Conservation (phyloP, 2,329 filamentous ascomycete genomes). For the Colletotrichum spaethianum region DNA sequence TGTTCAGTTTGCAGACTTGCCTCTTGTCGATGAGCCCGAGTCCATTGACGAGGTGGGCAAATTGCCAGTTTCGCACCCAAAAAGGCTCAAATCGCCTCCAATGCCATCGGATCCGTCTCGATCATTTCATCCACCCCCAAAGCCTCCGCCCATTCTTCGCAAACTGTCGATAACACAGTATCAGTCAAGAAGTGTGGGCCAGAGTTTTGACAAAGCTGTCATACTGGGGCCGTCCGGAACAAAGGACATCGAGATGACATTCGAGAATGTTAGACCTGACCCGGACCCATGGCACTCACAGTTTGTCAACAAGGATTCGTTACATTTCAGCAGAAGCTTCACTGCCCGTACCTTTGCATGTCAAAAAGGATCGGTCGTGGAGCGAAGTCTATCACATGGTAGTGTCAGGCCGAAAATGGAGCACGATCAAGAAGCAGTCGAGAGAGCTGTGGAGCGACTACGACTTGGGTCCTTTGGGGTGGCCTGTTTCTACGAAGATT, state of each 20-base stretch:
- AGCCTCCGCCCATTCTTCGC: slow-evolving; percentile 1
- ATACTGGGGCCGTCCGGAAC: slow-evolving; percentile 25
- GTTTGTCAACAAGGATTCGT: slow-evolving; percentile 44
- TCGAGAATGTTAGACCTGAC: slow-evolving; percentile 33
- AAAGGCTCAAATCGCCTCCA: slow-evolving; percentile 32
- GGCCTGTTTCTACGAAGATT: slow-evolving; percentile 49
- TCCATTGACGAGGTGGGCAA: slow-evolving; percentile 41
- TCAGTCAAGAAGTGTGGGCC: slow-evolving; percentile 20
- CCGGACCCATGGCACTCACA: slow-evolving; percentile 46
- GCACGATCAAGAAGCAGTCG: slow-evolving; percentile 42
- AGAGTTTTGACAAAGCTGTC: slow-evolving; percentile 28
- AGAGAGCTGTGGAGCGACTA: slow-evolving; percentile 52
- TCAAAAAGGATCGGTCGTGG: slow-evolving; percentile 22
- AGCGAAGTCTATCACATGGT: slow-evolving; percentile 35
- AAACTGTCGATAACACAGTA: slow-evolving; percentile 35
- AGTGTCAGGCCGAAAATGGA: slow-evolving; percentile 26
- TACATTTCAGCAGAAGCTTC: slow-evolving; percentile 55
- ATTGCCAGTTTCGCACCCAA: slow-evolving; percentile 31
- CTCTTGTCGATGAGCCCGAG: slow-evolving; percentile 47
- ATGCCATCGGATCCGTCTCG: slow-evolving; percentile 4
- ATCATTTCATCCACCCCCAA: neutral
- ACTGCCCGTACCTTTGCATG: slow-evolving; percentile 49
- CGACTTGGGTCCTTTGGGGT: slow-evolving; percentile 53
- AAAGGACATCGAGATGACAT: slow-evolving; percentile 28
- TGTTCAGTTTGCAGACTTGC: slow-evolving; percentile 49